These are phyloP conservation scores for Cordia subcordata DNA, from an alignment of 257 asterid species.

Conservation along the genomic window DNA sequence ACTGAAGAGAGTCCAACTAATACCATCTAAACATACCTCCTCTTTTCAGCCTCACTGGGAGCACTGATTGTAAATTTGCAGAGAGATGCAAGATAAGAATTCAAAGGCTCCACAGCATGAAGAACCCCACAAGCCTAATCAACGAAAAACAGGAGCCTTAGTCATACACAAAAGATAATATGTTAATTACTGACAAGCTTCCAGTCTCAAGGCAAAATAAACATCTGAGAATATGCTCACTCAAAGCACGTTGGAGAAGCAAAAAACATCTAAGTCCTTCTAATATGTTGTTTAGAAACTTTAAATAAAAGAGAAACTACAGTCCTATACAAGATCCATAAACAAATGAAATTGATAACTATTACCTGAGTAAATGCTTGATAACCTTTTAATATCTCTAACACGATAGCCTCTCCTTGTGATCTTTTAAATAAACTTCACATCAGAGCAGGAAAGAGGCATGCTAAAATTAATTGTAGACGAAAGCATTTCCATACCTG, in stretches of 20 bases:
- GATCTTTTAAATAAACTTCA: slow-evolving; percentile 48
- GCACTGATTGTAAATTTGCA: slow-evolving; percentile 93
- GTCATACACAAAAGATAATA: neutral
- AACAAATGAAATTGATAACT: slow-evolving; percentile 3
- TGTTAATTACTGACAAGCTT: no score
- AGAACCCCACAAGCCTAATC: slow-evolving; percentile 96
- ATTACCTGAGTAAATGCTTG: slow-evolving; percentile 97
- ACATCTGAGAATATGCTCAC: no score
- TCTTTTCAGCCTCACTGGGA: slow-evolving; percentile 80
- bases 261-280: neutral
- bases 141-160: slow-evolving; percentile 15
- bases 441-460: slow-evolving; percentile 19
- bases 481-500: slow-evolving; percentile 48
- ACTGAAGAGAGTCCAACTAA: neutral
- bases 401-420: slow-evolving; percentile 96
- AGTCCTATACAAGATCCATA: neutral
- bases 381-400: slow-evolving; percentile 97
- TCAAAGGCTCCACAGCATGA: slow-evolving; percentile 89
- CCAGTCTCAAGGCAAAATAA: no score
- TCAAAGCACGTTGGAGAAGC: neutral
- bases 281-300: neutral
- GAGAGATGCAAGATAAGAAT: slow-evolving; percentile 94
- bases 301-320: no score
- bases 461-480: slow-evolving; percentile 12
- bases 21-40: slow-evolving; percentile 43